These are phyloP conservation scores for Durio zibethinus DNA, from an alignment of 345 rosid genomes.

Conservation along the genomic window DNA sequence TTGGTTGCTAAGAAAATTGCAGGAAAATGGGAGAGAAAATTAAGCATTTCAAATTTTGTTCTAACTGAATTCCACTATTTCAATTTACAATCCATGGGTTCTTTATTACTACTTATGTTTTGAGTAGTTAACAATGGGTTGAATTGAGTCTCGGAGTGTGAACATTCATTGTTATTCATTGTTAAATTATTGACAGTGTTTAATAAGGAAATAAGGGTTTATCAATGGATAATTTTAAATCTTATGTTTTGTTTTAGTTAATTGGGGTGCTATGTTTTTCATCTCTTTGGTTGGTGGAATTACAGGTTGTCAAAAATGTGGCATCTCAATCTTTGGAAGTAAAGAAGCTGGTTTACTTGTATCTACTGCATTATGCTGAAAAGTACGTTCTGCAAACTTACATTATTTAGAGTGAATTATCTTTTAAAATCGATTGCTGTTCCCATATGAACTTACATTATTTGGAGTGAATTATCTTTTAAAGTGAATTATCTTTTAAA, in stretches of 20 bases:
- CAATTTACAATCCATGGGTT: not conserved
- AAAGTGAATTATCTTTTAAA: not conserved
- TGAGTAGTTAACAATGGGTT: not conserved
- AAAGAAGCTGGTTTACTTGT: slow-evolving; percentile 94
- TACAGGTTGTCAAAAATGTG: slow-evolving; percentile 93
- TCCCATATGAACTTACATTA: not conserved
- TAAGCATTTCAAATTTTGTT: not conserved
- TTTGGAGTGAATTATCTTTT: not conserved
- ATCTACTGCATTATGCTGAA: slow-evolving; percentile 91
- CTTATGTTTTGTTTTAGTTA: not conserved
- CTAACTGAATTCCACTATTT: not conserved
- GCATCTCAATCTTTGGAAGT: slow-evolving; percentile 93
- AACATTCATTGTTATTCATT: not conserved
- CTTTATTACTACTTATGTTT: not conserved
- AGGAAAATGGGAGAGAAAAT: not conserved
- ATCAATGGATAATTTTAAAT: not conserved
- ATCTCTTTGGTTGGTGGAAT: slow-evolving; percentile 8
- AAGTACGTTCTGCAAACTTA: not conserved
- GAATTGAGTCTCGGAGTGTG: not conserved
- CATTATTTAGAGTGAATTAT: not conserved
- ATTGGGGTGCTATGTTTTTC: not conserved
- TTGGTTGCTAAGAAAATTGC: not conserved
- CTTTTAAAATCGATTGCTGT: not conserved
- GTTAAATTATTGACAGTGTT: not conserved
- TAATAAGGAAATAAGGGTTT: not conserved